Base-by-base conservation (phyloP, 2,329 filamentous ascomycete genomes). In the Macroventuria anomochaeta region DNA sequence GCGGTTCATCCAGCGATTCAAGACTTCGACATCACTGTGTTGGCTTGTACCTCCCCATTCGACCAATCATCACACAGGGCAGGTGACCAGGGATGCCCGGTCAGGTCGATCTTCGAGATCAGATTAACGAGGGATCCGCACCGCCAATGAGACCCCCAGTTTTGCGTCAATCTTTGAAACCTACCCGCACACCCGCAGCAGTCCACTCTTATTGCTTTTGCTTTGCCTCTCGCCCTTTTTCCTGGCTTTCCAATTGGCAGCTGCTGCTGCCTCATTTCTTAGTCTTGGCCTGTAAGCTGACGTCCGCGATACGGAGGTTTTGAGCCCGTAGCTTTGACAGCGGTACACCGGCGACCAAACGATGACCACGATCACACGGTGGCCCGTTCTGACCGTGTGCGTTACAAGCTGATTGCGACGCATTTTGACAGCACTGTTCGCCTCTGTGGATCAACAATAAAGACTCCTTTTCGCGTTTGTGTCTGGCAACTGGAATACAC, bases 101-200 rank as follows among this genome's bases (percentile, higher is more conserved):
- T 33, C 34, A 29, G 15, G 31, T 29, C 33, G 67, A 72, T 72
- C 68, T 55, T 46, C 55, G 42, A 63, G 64, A 64, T 68, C 64
- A 72, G 69, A 72, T 74, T 72, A 64, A 70, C 69, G 69, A 72
- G 62, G 61, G 56, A 63, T 64, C 62, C 55, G 53, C 67, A 44
- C 66, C 57, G 53, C 64, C 69, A 73, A 72, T 73, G 52, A 54
- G 48, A 53, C 29, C 50, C n/a, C 48, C 46, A 54, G 42, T 49
- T 56, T 60, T 32, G 46, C 48, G 43, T 52, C 58, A 56, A 51
- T 57, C 61, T 50, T 59, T 61, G 61, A 69, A 65, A 63, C 69
- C 32, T 64, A 64, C 57, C 64, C 61, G 61, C 65, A 61, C 60
- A 59, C 55, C 54, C 50, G 48, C 57, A 48, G 57, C 51, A 43